Conservation (phyloP, 495 filamentous ascomycete genomes). For the Penicillium parvum region DNA sequence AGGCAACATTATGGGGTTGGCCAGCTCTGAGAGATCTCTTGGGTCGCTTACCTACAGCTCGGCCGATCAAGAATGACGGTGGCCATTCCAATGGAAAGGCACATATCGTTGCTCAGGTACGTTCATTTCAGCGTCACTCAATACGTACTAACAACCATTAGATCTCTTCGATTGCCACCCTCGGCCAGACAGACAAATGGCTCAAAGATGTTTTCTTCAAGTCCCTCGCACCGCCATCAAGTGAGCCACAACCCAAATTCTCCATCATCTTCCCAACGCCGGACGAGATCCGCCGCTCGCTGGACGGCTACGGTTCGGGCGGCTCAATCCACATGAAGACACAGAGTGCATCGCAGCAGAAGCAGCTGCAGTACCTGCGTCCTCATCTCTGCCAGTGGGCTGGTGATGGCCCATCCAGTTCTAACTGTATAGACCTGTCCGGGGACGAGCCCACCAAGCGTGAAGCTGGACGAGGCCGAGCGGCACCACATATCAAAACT, state of each 20-base stretch:
- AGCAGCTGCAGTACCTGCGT: constrained; percentile 69
- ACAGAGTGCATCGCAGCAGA: constrained; percentile 60
- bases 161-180: constrained; percentile 77
- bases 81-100: constrained; percentile 21
- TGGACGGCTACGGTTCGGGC: constrained; percentile 77
- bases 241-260: constrained; percentile 34
- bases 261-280: constrained; percentile 77
- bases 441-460: constrained; percentile 15
- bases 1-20: constrained; percentile 68
- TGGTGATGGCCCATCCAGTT: constrained; percentile 25
- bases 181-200: constrained; percentile 74
- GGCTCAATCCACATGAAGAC: constrained; percentile 79
- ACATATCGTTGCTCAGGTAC: constrained; percentile 66
- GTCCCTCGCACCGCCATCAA: constrained; percentile 34
- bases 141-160: constrained; percentile 6
- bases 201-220: constrained; percentile 61
- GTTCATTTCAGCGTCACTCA: background rate
- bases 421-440: constrained; percentile 12
- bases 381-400: constrained; percentile 74
- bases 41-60: constrained; percentile 38
- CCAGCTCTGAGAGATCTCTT: constrained; percentile 59
- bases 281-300: constrained; percentile 68
- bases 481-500: constrained; percentile 89
- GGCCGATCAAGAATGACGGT: background rate
- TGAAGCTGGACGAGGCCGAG: constrained; percentile 62